phyloP scores from a whole-genome alignment of 495 filamentous ascomycete species.

The Aspergillus saccharolyticus region DNA sequence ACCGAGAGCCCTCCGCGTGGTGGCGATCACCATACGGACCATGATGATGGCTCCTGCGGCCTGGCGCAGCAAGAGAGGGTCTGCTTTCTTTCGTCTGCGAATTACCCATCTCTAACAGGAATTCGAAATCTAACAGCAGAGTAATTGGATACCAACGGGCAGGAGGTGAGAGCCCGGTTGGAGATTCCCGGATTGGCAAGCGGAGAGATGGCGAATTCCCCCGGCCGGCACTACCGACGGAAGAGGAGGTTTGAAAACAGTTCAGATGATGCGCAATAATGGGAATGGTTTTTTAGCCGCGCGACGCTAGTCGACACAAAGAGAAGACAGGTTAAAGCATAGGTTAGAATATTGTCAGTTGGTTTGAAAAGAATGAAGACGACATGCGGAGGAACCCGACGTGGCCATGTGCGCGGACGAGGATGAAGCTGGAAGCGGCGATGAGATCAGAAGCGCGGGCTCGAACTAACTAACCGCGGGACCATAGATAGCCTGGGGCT shows the following conservation, averaged over 20 bases:
- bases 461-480: slow-evolving; percentile 18
- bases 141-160: slow-evolving; percentile 4
- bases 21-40: slow-evolving; percentile 34
- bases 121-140: not conserved
- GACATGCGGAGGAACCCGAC: slow-evolving; percentile 10
- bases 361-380: slow-evolving; percentile 8
- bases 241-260: slow-evolving; percentile 8
- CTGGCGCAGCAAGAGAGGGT: slow-evolving; percentile 27
- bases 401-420: slow-evolving; percentile 28
- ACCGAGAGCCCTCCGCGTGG: slow-evolving; percentile 37
- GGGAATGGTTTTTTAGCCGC: not conserved
- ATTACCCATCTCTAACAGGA: slow-evolving; percentile 48
- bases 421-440: slow-evolving; percentile 17
- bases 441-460: slow-evolving; percentile 25
- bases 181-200: slow-evolving; percentile 18
- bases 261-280: no score
- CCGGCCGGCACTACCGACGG: slow-evolving; percentile 11
- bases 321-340: slow-evolving; percentile 1
- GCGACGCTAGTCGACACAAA: not conserved
- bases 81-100: slow-evolving; percentile 57
- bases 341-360: slow-evolving; percentile 12
- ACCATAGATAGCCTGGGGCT: slow-evolving; percentile 6
- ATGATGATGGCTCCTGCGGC: slow-evolving; percentile 31
- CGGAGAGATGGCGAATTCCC: slow-evolving; percentile 14
- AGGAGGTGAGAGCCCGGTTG: slow-evolving; percentile 9